Conservation (phyloP, 148 eudicot species). For the Rhododendron griersonianum region DNA sequence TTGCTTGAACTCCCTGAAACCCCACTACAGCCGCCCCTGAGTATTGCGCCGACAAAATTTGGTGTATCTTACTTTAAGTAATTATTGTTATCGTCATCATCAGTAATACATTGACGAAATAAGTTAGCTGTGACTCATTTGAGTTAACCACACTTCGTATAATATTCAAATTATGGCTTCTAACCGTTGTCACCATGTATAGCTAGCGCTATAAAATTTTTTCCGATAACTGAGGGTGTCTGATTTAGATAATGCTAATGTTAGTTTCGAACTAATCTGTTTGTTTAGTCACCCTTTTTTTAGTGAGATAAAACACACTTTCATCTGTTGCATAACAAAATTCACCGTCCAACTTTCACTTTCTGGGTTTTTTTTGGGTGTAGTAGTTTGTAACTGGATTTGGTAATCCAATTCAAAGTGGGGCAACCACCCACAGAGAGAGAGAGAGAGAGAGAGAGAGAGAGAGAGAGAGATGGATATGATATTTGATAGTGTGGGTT, state of each 20-base stretch:
- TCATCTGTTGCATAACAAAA: not conserved
- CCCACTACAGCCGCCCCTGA: not conserved
- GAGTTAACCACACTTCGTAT: not conserved
- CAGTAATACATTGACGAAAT: too few relatives aligned
- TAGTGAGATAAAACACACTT: not conserved
- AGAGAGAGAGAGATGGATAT: not conserved
- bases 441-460: not conserved
- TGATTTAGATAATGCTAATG: too few relatives aligned
- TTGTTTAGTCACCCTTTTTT: not conserved
- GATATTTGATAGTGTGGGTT: not conserved
- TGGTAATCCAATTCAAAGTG: conserved; percentile 5
- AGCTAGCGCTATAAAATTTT: too few relatives aligned
- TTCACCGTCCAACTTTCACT: not conserved
- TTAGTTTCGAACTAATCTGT: too few relatives aligned
- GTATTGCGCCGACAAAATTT: not conserved
- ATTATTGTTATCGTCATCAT: too few relatives aligned
- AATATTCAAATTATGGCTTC: not conserved
- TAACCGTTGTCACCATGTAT: too few relatives aligned
- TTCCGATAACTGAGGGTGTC: too few relatives aligned
- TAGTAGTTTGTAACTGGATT: conserved; percentile 5
- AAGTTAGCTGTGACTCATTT: not conserved
- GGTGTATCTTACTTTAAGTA: not conserved
- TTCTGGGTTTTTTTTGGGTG: not conserved
- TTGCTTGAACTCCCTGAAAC: not conserved
- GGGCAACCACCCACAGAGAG: not conserved